Evolutionary conservation across 352 stramenopile genomes (phyloP).

Genomic region (Pythium aphanidermatum): DNA sequence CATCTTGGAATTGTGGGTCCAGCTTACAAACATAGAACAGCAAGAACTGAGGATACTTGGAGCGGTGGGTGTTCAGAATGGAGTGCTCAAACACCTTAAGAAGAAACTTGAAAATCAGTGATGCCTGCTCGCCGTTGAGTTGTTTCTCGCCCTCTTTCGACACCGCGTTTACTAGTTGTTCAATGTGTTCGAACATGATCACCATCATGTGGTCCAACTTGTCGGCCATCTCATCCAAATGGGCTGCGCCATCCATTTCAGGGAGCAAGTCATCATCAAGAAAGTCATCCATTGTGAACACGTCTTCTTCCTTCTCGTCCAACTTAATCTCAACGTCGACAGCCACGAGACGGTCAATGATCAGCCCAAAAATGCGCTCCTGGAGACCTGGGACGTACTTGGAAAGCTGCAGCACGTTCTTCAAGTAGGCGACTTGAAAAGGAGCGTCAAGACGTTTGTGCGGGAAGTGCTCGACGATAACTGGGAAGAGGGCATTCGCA

Average conservation of each 20-base stretch:
- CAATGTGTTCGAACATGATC: constrained; percentile 83
- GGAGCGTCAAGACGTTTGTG: constrained; percentile 73
- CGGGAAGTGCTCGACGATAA: constrained; percentile 72
- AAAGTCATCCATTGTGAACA: constrained; percentile 81
- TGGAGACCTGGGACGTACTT: constrained; percentile 61
- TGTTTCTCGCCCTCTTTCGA: constrained; percentile 3
- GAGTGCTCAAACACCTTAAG: constrained; percentile 84
- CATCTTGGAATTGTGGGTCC: constrained; percentile 72
- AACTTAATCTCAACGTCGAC: constrained; percentile 89
- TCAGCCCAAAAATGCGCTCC: constrained; percentile 78
- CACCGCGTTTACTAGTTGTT: constrained; percentile 16
- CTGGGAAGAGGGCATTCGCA: constrained; percentile 67
- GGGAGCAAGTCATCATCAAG: constrained; percentile 72
- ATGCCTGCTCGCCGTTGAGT: constrained; percentile 37
- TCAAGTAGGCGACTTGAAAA: constrained; percentile 65
- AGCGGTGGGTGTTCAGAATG: constrained; percentile 86
- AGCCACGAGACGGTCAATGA: constrained; percentile 78
- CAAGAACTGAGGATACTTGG: constrained; percentile 92
- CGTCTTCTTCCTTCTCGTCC: constrained; percentile 80
- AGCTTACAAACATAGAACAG: constrained; percentile 85
- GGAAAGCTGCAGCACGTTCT: constrained; percentile 64
- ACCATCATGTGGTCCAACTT: constrained; percentile 89
- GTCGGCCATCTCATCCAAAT: constrained; percentile 80
- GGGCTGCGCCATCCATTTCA: constrained; percentile 28
- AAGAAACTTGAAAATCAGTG: constrained; percentile 66